Evolutionary conservation across 768 basidiomycete genomes (phyloP), one percentile per base, ranked within the genome.

Genomic region (Austroboletus festivus): DNA sequence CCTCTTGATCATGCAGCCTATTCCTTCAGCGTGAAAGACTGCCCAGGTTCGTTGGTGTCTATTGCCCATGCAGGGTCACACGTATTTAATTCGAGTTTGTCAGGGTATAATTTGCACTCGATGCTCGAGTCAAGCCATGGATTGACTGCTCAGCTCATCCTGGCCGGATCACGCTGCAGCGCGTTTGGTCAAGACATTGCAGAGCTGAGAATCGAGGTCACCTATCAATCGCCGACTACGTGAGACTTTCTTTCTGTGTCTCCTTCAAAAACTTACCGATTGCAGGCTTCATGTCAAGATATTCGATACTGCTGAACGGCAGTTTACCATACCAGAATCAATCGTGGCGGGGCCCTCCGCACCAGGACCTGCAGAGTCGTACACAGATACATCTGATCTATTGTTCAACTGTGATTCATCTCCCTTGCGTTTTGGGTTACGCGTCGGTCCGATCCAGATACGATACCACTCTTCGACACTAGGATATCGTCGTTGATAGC

Each of bases 361-460:
- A 2, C 63, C 76, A 2, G n/a, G n/a, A n/a, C n/a, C n/a, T n/a
- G 57, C 55, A 1, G 51, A 56, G 8, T 67, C 69, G 3, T 69
- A 70, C 48, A 66, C 60, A 23, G 47, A 66, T 5, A 68, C 62
- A 0, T 82, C 82, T 1, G 85, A 89, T 56, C 69, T 89, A 3
- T 62, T 80, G 3, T 89, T 89, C 69, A 81, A 87, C 60, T 80
- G 80, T 55, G 71, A 81, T 4, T 16, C 76, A 1, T 68, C 71
- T 0, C 86, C 88, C 0, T 89, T 63, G 80, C 82, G 1, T 89
- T 89, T 61, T 89, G 86, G 86, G 80, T 89, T 50, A 85, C 84
- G 3, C 79, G 86, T 28, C 77, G 80, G 18, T 78, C 79, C 4
- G 71, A 78, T 13, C 81, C 80, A 9, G 61, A 73, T 35, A 74